Evolutionary conservation across 495 filamentous ascomycete genomes (phyloP), one percentile per base, ranked within the genome.

Genomic region (Aspergillus bertholletiae): DNA sequence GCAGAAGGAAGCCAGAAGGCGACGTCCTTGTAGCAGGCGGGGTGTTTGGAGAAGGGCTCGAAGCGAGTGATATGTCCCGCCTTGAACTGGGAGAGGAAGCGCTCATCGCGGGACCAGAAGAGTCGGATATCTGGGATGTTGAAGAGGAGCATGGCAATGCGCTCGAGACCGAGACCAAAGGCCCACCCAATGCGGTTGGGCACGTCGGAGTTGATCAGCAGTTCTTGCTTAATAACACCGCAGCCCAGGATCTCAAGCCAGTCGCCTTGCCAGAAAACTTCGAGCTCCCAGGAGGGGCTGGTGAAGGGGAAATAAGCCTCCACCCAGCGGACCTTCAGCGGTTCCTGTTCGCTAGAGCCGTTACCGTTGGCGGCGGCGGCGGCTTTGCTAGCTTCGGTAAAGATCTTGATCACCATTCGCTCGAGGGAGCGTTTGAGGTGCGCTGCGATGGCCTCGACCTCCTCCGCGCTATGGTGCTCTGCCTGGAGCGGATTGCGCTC

Each of bases 291-390:
- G 0, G 87, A 92, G 0, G 95, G 94, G 39, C 84, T 89, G 0
- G 94, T 98, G 66, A 97, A 97, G 7, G 94, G 94, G 74, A 98
- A 82, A 70, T 96, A 97, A 3, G 94, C 91, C 66, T 97, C 92
- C 3, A 97, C 85, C 94, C 94, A 98, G 48, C 94, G 84, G 43
- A 96, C 83, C 63, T 83, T 85, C 40, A 97, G 71, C 22, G 92
- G 90, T 57, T 91, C 84, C 34, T 37, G 34, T n/a, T 37, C 34
- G 13, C 71, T 66, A 8, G 66, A 68, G 48, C 20, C n/a, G 70
- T 74, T 15, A 74, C 71, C 21, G 78, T 22, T 43, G 39, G 39
- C 74, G 26, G 74, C 71, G 28, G 74, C 70, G 1, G 82, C 84
- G 15, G 90, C 90, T 55, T 79, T 80, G 57, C 82, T 84, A 9